These are phyloP conservation scores for Apiotrichum siamense DNA, from an alignment of 1,284 basidiomycete species.

Conservation along the genomic window DNA sequence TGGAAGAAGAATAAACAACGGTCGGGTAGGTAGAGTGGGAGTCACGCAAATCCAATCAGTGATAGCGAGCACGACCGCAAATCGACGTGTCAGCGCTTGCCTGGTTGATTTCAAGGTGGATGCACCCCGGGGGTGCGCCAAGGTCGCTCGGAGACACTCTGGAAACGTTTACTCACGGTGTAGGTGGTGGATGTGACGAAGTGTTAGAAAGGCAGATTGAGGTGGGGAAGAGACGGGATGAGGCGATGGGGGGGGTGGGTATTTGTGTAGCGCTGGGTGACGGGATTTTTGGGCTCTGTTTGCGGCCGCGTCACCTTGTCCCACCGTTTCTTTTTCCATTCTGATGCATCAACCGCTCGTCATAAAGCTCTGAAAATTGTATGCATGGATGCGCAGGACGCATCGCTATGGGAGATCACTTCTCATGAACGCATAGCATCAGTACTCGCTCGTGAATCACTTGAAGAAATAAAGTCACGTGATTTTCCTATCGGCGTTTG, in stretches of 20 bases:
- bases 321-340: neutral
- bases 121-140: neutral
- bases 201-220: neutral
- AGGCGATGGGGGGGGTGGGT: neutral
- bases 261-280: neutral
- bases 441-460: neutral
- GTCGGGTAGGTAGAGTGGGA: neutral
- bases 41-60: neutral
- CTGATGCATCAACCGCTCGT: neutral
- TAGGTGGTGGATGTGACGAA: neutral
- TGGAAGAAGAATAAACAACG: neutral
- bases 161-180: neutral
- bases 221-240: conserved; percentile 3
- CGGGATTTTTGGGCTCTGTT: neutral
- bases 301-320: neutral
- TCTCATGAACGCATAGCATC: neutral
- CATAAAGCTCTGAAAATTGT: neutral
- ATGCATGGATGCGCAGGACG: conserved; percentile 3
- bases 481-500: neutral
- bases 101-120: neutral
- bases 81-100: conserved; percentile 7
- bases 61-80: conserved; percentile 3
- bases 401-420: neutral
- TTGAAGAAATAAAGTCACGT: neutral
- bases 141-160: neutral